These are phyloP conservation scores for Kodamaea derodonti DNA, from an alignment of 1,139 yeast genomes.

Conservation along the genomic window DNA sequence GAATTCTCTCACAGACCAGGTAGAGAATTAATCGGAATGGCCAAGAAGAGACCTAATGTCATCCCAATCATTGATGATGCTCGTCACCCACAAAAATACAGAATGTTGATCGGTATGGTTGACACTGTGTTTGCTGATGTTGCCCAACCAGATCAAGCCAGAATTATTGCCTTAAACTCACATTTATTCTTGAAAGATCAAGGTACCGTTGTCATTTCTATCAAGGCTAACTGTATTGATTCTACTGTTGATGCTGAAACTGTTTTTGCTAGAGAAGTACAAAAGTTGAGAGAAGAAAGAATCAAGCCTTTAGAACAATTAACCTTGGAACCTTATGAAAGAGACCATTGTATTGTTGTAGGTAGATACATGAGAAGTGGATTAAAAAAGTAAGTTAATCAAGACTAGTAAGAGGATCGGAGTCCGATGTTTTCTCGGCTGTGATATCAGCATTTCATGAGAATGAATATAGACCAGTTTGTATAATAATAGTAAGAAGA, in stretches of 20 bases:
- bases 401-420: too few species aligned
- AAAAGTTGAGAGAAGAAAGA: constrained; percentile 97
- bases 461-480: too few species aligned
- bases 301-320: constrained; percentile 97
- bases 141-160: constrained; percentile 99
- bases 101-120: constrained; percentile 98
- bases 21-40: constrained; percentile 98
- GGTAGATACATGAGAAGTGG: constrained; percentile 96
- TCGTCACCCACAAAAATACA: constrained; percentile 99
- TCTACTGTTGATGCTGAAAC: constrained; percentile 99
- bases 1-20: constrained; percentile 99
- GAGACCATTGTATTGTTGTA: constrained; percentile 98
- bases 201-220: constrained; percentile 97
- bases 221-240: constrained; percentile 99
- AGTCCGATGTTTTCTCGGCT: too few species aligned
- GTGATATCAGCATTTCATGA: too few species aligned
- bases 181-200: constrained; percentile 97
- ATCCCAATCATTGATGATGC: constrained; percentile 99
- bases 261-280: constrained; percentile 98
- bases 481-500: too few species aligned
- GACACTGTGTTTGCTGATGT: constrained; percentile 99
- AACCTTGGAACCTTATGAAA: constrained; percentile 98
- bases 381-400: constrained; percentile 46
- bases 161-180: constrained; percentile 97
- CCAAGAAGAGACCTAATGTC: constrained; percentile 99